phyloP scores from a whole-genome alignment of 192 early-diverging fungal genomes.

The Kickxella alabastrina region DNA sequence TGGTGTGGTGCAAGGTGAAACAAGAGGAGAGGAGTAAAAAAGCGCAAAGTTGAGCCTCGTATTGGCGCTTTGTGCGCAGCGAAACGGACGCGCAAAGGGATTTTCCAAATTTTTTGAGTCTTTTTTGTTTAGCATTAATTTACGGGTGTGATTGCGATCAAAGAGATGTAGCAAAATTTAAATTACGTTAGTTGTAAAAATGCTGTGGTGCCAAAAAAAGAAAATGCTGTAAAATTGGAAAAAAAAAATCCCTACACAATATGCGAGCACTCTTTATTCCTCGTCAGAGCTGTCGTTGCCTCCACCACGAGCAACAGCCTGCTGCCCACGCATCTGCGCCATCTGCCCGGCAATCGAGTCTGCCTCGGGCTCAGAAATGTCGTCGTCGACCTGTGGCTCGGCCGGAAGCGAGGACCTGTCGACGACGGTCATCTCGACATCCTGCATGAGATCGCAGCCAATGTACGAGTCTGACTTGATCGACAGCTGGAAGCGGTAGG shows the following conservation, averaged over 20 bases:
- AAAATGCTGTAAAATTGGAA: too few relatives aligned
- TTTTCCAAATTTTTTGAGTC: too few relatives aligned
- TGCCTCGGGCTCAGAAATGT: conserved; percentile 95
- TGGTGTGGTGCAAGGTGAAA: too few relatives aligned
- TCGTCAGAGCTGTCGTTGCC: conserved; percentile 53
- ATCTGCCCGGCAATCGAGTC: conserved; percentile 95
- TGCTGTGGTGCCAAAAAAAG: not conserved
- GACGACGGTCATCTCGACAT: conserved; percentile 73
- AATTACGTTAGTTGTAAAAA: not conserved
- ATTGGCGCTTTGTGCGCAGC: not conserved
- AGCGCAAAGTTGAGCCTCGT: not conserved
- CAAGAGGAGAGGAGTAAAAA: not conserved
- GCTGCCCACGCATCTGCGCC: conserved; percentile 80
- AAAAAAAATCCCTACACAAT: not conserved
- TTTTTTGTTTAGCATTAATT: not conserved
- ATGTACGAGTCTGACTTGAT: conserved; percentile 87
- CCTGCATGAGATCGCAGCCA: conserved; percentile 76
- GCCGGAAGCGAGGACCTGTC: conserved; percentile 69
- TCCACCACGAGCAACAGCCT: conserved; percentile 33
- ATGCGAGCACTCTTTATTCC: conserved; percentile 25
- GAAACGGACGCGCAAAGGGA: not conserved
- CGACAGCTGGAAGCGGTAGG: conserved; percentile 74
- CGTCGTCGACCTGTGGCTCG: conserved; percentile 71
- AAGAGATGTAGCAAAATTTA: not conserved
- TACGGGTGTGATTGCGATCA: not conserved